A percentile compares a stretch with the other conserved stretches of the same genome.
Evolutionary conservation across 768 basidiomycete species (phyloP).

Genomic region (Lactifluus subvellereus): DNA sequence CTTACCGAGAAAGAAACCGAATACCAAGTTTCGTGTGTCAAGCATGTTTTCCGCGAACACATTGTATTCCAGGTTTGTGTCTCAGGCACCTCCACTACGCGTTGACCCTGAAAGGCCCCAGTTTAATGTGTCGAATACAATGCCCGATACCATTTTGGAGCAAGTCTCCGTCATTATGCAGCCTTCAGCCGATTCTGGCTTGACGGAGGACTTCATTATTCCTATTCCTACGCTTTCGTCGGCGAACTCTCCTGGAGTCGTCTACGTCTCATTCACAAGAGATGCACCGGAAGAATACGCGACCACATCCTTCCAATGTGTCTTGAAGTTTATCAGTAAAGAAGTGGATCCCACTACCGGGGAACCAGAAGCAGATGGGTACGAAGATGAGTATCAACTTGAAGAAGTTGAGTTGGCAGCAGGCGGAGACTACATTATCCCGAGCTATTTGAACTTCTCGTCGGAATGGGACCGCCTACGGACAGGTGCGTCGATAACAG

Average conservation of each 20-base stretch:
- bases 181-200: slow-evolving; percentile 60
- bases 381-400: slow-evolving; percentile 96
- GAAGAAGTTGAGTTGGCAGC: slow-evolving; percentile 94
- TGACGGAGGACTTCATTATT: slow-evolving; percentile 95
- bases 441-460: slow-evolving; percentile 88
- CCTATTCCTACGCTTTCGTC: slow-evolving; percentile 65
- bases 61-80: slow-evolving; percentile 87
- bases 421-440: slow-evolving; percentile 84
- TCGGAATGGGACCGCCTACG: slow-evolving; percentile 94
- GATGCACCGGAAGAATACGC: slow-evolving; percentile 71
- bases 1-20: slow-evolving; percentile 97
- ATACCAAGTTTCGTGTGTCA: slow-evolving; percentile 94
- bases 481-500: slow-evolving; percentile 70
- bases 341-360: slow-evolving; percentile 95
- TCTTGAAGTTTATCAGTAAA: slow-evolving; percentile 93
- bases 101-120: slow-evolving; percentile 32
- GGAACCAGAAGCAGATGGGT: slow-evolving; percentile 96
- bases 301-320: slow-evolving; percentile 80
- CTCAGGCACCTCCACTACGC: not conserved
- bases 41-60: slow-evolving; percentile 94
- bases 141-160: slow-evolving; percentile 92
- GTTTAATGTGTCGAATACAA: slow-evolving; percentile 97
- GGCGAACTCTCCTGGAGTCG: slow-evolving; percentile 69
- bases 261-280: slow-evolving; percentile 93
- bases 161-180: slow-evolving; percentile 92